These are phyloP conservation scores for Xylaria digitata DNA, from an alignment of 2,329 filamentous ascomycete genomes.

Conservation along the genomic window DNA sequence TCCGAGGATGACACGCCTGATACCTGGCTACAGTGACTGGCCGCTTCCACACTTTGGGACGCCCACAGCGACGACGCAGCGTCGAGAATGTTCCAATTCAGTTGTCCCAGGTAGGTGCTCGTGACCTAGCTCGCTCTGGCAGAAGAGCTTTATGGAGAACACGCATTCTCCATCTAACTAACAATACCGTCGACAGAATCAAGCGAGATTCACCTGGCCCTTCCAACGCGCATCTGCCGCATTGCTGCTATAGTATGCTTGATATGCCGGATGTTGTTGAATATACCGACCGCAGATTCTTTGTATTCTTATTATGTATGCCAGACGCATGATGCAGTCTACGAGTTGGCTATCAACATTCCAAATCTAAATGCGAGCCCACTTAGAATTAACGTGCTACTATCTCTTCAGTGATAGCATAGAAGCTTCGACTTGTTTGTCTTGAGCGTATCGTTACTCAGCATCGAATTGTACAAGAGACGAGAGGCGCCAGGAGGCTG, in stretches of 20 bases:
- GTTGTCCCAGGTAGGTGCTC: constrained; percentile 13
- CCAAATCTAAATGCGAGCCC: neutral
- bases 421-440: neutral
- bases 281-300: neutral
- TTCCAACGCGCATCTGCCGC: neutral
- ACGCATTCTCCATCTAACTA: neutral
- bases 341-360: neutral
- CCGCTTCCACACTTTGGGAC: neutral
- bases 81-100: neutral
- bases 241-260: neutral
- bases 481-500: too few species aligned
- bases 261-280: neutral
- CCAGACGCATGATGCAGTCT: neutral
- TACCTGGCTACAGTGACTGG: neutral
- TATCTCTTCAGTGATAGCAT: neutral
- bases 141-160: constrained; percentile 3
- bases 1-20: neutral
- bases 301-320: neutral
- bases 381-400: neutral
- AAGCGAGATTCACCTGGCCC: neutral
- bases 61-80: neutral
- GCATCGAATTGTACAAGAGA: neutral
- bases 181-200: neutral
- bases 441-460: neutral
- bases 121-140: neutral